phyloP scores from a whole-genome alignment of 2,329 filamentous ascomycete species.

The Diaporthe aspalathi region DNA sequence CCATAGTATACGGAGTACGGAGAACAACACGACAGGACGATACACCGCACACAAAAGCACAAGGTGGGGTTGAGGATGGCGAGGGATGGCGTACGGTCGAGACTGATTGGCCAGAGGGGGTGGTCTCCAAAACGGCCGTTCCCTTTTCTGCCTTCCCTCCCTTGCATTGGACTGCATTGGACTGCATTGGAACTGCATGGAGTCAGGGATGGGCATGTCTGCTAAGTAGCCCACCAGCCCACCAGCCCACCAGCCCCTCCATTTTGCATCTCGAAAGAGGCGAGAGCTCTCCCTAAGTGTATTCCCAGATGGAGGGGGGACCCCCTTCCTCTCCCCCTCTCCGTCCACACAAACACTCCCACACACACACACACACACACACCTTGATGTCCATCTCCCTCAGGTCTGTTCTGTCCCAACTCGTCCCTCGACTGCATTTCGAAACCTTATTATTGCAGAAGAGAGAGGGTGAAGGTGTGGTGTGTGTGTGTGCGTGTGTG shows the following conservation, averaged over 20 bases:
- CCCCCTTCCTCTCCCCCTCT: background rate
- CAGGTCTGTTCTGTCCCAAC: background rate
- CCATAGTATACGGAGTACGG: too few species aligned
- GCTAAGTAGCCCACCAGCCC: conserved; percentile 29
- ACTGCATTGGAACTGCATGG: conserved; percentile 15
- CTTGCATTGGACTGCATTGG: conserved; percentile 32
- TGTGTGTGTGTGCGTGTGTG: background rate
- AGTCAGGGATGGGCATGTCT: conserved; percentile 12
- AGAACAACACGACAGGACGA: background rate
- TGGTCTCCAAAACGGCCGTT: conserved; percentile 22
- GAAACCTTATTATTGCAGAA: conserved; percentile 21
- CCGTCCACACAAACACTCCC: too few species aligned
- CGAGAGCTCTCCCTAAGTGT: background rate
- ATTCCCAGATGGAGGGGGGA: conserved; percentile 1
- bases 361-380: background rate
- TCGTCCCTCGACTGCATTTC: conserved; percentile 5
- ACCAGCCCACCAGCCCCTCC: conserved; percentile 30
- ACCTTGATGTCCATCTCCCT: conserved; percentile 17
- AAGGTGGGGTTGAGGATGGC: background rate
- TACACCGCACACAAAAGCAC: conserved; percentile 3
- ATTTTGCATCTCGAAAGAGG: conserved; percentile 15
- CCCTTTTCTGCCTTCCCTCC: conserved; percentile 24
- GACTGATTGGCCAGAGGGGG: conserved; percentile 19
- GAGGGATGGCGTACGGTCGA: background rate
- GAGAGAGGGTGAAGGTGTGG: too few species aligned